Evolutionary conservation across 352 stramenopile species (phyloP), one percentile per base, ranked within the genome.

Genomic region (Pythium sukuiense): DNA sequence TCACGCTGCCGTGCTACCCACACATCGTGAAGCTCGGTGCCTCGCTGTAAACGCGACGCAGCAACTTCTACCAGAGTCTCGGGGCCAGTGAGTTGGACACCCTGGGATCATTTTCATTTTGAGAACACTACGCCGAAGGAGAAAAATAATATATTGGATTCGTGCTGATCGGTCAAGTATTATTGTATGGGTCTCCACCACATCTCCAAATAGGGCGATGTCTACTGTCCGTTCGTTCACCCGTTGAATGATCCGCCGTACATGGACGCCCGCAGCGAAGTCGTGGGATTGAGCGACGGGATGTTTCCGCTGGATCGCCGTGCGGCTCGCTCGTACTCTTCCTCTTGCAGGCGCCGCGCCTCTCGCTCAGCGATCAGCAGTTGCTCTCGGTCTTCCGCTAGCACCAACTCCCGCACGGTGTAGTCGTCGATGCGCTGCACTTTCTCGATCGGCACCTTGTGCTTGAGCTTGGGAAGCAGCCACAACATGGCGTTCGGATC

Each of bases 1-100:
- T 94, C 11, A 94, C 86, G 52, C 73, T 92, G 58, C 82, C 84
- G 59, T 92, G 83, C 79, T 94, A 94, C 77, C 83, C 83, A 55
- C 83, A 88, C 64, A 87, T 94, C 55, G 81, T 92, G 68, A 71
- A 90, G 77, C 62, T 92, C 45, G 74, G 77, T 61, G 78, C 83
- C 16, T 81, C 76, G 52, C 85, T 91, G 52, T 91, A 81, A 91
- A 27, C 16, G 3, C 11, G 39, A 46, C 46, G 2, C 81, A 24
- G 20, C 20, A 24, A 24, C 20, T 24, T 24, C 20, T 24, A 24
- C 20, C 20, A 24, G 20, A 24, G 20, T 24, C 20, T 24, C 20
- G 20, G 20, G 20, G 20, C 20, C 20, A 24, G 20, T 24, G 20
- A 24, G 20, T 0, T 24, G 20, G 20, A 24, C 20, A 24, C 20